Conservation (phyloP, 768 basidiomycete species). For the Lactifluus piperatus region DNA sequence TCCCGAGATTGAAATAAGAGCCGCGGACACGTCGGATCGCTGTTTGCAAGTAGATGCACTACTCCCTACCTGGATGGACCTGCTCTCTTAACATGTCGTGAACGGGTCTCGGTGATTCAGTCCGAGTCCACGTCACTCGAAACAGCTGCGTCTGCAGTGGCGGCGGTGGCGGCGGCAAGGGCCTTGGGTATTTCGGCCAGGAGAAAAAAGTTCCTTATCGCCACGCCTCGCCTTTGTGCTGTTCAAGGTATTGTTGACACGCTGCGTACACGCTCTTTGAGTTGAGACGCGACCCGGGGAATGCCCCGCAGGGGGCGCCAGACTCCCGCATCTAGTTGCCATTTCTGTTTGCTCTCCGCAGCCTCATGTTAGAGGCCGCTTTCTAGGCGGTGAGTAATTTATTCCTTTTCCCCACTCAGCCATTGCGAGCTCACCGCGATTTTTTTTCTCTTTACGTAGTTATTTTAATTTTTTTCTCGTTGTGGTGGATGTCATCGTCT, state of each 20-base stretch:
- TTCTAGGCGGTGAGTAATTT: slow-evolving; percentile 18
- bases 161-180: slow-evolving; percentile 7
- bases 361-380: slow-evolving; percentile 19
- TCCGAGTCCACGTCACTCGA: not conserved
- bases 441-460: slow-evolving; percentile 17
- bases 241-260: slow-evolving; percentile 48
- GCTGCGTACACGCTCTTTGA: slow-evolving; percentile 55
- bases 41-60: slow-evolving; percentile 6
- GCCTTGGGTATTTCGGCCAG: slow-evolving; percentile 11
- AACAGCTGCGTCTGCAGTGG: not conserved
- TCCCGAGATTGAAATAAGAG: slow-evolving; percentile 19
- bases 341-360: slow-evolving; percentile 16
- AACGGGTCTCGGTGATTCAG: not conserved
- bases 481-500: not conserved
- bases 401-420: slow-evolving; percentile 20
- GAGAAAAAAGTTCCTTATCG: slow-evolving; percentile 39
- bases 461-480: slow-evolving; percentile 8
- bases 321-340: slow-evolving; percentile 35
- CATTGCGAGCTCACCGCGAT: slow-evolving; percentile 13
- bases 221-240: slow-evolving; percentile 40
- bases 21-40: slow-evolving; percentile 17
- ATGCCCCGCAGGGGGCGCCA: slow-evolving; percentile 41
- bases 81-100: not conserved
- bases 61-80: slow-evolving; percentile 21
- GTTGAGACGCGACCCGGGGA: slow-evolving; percentile 57